Percentiles rank a stretch among this genome's conserved stretches.
phyloP scores from a whole-genome alignment of 129 eudicot genomes.

The Solidago caesia region DNA sequence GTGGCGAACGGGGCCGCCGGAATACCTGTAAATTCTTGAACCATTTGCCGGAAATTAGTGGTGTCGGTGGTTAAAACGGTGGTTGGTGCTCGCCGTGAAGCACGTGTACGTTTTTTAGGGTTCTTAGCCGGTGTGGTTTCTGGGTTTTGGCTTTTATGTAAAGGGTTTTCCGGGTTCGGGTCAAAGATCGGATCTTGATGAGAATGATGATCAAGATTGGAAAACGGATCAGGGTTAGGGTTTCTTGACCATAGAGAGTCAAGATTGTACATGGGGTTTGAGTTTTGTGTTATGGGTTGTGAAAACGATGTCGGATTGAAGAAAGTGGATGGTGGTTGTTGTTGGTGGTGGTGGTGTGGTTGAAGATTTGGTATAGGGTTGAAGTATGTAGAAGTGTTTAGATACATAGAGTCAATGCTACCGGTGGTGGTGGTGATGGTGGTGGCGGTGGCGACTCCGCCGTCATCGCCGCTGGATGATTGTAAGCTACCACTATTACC shows the following conservation, averaged over 20 bases:
- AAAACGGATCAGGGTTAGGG: constrained; percentile 33
- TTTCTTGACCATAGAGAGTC: constrained; percentile 51
- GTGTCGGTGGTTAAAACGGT: constrained; percentile 89
- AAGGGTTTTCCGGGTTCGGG: constrained; percentile 8
- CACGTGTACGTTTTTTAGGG: constrained; percentile 78
- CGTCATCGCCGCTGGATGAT: constrained; percentile 27
- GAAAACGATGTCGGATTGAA: constrained; percentile 42
- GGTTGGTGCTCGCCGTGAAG: constrained; percentile 89
- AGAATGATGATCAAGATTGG: constrained; percentile 7
- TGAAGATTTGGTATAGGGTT: constrained; percentile 20
- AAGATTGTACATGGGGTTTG: constrained; percentile 33
- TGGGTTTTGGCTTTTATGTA: not conserved
- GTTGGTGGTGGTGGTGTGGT: constrained; percentile 17
- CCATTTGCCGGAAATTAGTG: constrained; percentile 83
- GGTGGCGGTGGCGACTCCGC: constrained; percentile 29
- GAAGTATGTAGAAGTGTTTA: constrained; percentile 31
- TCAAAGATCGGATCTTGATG: constrained; percentile 10
- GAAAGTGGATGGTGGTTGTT: constrained; percentile 24
- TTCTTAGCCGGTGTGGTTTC: constrained; percentile 19
- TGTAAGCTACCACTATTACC: constrained; percentile 19
- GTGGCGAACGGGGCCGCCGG: constrained; percentile 67
- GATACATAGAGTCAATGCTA: constrained; percentile 24
- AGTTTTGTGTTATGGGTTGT: constrained; percentile 33
- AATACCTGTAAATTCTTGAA: constrained; percentile 88
- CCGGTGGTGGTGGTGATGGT: no score